Evolutionary conservation across 176 grass and related monocot genomes (phyloP).

Genomic region (Oryza punctata): DNA sequence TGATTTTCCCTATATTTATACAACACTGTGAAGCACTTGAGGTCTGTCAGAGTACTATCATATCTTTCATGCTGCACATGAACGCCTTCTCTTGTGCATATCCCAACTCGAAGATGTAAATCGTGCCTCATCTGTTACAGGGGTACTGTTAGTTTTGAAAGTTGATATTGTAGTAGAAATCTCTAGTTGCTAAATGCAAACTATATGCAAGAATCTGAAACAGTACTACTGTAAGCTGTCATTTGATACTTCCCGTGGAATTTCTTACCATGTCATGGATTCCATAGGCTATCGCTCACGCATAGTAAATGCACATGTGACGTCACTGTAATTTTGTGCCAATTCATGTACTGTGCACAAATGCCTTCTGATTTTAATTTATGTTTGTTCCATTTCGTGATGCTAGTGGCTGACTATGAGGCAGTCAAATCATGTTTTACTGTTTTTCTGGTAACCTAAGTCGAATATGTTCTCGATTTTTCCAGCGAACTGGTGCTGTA

Average conservation of each 20-base stretch:
- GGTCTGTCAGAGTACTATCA: neutral
- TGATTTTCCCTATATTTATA: conserved; percentile 7
- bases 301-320: conserved; percentile 6
- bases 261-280: neutral
- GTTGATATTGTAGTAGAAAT: neutral
- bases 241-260: conserved; percentile 24
- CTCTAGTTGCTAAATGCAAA: neutral
- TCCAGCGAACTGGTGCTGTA: conserved; percentile 53
- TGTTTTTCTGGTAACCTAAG: conserved; percentile 16
- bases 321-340: conserved; percentile 3
- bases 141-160: neutral
- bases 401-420: neutral
- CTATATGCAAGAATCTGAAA: conserved; percentile 24
- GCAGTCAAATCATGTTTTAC: neutral
- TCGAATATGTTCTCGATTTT: conserved; percentile 25
- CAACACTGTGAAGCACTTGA: neutral
- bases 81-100: neutral
- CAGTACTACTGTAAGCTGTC: neutral
- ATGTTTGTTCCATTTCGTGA: neutral
- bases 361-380: conserved; percentile 19
- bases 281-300: conserved; percentile 16
- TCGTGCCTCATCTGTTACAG: neutral
- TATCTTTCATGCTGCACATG: neutral
- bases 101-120: conserved; percentile 1
- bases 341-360: neutral